Conservation (phyloP, 2,329 filamentous ascomycete genomes). For the Venturia aucupariae region DNA sequence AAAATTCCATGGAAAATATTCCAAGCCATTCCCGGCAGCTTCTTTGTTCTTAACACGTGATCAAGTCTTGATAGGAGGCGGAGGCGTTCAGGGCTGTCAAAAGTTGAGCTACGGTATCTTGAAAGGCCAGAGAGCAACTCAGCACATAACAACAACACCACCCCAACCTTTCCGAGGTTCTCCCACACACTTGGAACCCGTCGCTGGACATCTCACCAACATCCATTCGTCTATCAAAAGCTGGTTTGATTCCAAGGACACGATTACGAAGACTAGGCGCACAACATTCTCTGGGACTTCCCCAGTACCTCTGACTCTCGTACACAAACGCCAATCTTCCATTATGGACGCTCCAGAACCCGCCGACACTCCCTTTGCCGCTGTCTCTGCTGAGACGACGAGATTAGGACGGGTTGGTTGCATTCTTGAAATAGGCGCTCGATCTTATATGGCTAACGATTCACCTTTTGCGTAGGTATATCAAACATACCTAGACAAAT, state of each 20-base stretch:
- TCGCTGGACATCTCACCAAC: neutral
- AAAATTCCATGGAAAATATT: neutral
- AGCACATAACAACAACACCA: neutral
- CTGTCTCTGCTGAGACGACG: slow-evolving; percentile 77
- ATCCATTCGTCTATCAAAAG: neutral
- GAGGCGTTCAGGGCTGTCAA: neutral
- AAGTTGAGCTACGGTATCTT: neutral
- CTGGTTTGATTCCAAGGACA: slow-evolving; percentile 6
- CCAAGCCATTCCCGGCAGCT: too few species aligned
- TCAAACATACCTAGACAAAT: slow-evolving; percentile 88
- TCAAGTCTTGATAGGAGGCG: neutral
- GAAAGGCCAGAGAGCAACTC: neutral
- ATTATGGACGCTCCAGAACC: slow-evolving; percentile 79
- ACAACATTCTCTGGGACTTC: neutral
- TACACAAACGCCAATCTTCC: slow-evolving; percentile 14
- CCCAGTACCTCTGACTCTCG: slow-evolving; percentile 4
- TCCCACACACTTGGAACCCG: neutral
- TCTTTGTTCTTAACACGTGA: neutral
- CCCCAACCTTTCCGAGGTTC: neutral
- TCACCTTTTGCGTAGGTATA: slow-evolving; percentile 56
- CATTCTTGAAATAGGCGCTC: neutral
- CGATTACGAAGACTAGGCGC: slow-evolving; percentile 7
- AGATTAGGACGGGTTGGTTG: slow-evolving; percentile 59
- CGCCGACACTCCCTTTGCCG: slow-evolving; percentile 77
- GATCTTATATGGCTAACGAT: slow-evolving; percentile 5